A percentile compares a stretch with the other conserved stretches of the same genome.
phyloP scores from a whole-genome alignment of 2,329 filamentous ascomycete species.

The Achaetomium macrosporum region DNA sequence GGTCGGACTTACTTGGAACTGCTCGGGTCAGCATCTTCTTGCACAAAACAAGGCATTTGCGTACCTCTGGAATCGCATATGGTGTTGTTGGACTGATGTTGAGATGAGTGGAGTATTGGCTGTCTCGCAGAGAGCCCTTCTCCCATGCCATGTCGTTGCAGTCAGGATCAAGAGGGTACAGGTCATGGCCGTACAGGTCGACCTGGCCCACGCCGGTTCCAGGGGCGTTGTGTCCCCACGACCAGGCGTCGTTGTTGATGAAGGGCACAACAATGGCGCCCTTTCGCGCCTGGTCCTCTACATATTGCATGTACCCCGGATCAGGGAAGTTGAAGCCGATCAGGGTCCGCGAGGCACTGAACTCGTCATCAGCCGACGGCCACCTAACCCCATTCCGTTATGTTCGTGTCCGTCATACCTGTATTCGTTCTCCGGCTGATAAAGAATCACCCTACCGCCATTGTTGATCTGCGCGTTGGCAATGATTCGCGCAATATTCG shows the following conservation, averaged over 20 bases:
- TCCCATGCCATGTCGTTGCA: slow-evolving; percentile 59
- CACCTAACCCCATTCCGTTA: not conserved
- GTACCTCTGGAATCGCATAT: slow-evolving; percentile 53
- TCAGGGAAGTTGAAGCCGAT: slow-evolving; percentile 53
- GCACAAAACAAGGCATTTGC: no score
- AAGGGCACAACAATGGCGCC: slow-evolving; percentile 69
- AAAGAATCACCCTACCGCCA: slow-evolving; percentile 70
- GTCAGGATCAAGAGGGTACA: slow-evolving; percentile 56
- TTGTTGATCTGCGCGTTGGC: slow-evolving; percentile 76
- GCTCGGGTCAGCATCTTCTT: not conserved
- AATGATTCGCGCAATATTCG: slow-evolving; percentile 58
- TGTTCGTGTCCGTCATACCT: slow-evolving; percentile 24
- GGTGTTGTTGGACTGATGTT: slow-evolving; percentile 60
- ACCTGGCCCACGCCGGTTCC: slow-evolving; percentile 51
- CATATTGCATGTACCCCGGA: slow-evolving; percentile 61
- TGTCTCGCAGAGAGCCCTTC: slow-evolving; percentile 47
- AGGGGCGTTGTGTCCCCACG: slow-evolving; percentile 57
- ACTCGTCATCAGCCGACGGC: not conserved
- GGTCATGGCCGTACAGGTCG: slow-evolving; percentile 63
- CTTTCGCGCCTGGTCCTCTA: slow-evolving; percentile 61
- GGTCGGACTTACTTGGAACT: slow-evolving; percentile 15
- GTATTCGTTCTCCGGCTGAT: slow-evolving; percentile 82
- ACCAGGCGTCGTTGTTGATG: slow-evolving; percentile 66
- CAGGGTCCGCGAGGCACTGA: slow-evolving; percentile 33
- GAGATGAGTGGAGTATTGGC: slow-evolving; percentile 49